Evolutionary conservation across 345 rosid genomes (phyloP).

Genomic region (Eucalyptus cloeziana): DNA sequence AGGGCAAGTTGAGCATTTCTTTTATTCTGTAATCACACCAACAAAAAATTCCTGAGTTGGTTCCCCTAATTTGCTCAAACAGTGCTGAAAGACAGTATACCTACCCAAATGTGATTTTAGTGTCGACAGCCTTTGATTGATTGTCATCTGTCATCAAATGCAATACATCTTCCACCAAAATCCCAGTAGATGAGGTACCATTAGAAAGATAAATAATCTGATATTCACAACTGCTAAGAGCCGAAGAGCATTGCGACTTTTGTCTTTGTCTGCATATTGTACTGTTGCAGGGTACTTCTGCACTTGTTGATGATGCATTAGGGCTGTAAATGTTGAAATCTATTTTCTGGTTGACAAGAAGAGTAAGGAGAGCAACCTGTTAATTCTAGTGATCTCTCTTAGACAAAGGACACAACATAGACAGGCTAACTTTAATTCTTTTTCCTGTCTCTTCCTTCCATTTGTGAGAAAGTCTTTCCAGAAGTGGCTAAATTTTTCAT

Average conservation of each 20-base stretch:
- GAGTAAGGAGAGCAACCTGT: neutral
- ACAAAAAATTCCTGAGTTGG: neutral
- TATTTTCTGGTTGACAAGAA: constrained; percentile 19
- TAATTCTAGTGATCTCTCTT: neutral
- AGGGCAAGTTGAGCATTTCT: neutral
- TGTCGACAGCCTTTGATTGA: constrained; percentile 19
- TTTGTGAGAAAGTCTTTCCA: neutral
- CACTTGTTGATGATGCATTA: constrained; percentile 52
- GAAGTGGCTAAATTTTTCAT: neutral
- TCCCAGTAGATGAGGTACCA: constrained; percentile 60
- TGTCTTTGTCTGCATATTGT: constrained; percentile 20
- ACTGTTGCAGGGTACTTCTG: constrained; percentile 51
- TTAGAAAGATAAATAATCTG: constrained; percentile 56
- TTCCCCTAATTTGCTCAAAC: neutral
- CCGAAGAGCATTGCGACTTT: constrained; percentile 32
- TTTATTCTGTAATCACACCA: neutral
- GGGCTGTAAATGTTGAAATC: constrained; percentile 64
- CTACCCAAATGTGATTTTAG: constrained; percentile 61
- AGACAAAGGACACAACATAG: neutral
- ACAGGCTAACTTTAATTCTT: neutral
- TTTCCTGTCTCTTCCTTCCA: neutral
- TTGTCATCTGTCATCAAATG: constrained; percentile 38
- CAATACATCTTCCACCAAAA: constrained; percentile 55
- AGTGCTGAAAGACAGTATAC: neutral
- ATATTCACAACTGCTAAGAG: constrained; percentile 48